Evolutionary conservation across 805 yeast species (phyloP).

Genomic region (Yamadazyma akitaensis): DNA sequence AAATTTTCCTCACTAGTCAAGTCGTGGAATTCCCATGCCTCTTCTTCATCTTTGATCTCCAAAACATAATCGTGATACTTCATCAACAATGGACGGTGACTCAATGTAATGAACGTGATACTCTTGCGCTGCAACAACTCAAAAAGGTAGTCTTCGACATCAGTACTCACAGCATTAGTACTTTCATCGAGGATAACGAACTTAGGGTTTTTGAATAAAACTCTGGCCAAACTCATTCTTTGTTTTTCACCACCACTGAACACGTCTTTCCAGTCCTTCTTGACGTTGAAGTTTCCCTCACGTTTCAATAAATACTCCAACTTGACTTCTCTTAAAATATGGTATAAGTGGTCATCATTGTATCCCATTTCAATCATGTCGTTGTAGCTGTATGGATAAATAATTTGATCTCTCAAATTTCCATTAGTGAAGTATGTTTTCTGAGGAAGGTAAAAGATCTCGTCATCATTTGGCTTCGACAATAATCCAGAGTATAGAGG

Average conservation of each 20-base stretch:
- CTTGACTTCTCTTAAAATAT: conserved; percentile 70
- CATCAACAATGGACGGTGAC: conserved; percentile 79
- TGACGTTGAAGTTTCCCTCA: conserved; percentile 52
- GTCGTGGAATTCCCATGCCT: conserved; percentile 56
- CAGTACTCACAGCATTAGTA: conserved; percentile 89
- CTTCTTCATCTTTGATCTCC: conserved; percentile 55
- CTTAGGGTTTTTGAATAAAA: conserved; percentile 73
- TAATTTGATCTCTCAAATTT: conserved; percentile 84
- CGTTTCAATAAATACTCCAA: conserved; percentile 76
- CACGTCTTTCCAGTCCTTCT: conserved; percentile 82
- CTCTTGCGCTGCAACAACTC: conserved; percentile 66
- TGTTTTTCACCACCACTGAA: conserved; percentile 96
- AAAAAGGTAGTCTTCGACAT: conserved; percentile 83
- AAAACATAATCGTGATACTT: conserved; percentile 79
- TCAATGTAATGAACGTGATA: conserved; percentile 75
- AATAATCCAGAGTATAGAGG: conserved; percentile 81
- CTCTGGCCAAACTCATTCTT: conserved; percentile 82
- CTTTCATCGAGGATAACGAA: conserved; percentile 88
- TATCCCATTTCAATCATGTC: conserved; percentile 73
- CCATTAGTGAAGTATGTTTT: conserved; percentile 81
- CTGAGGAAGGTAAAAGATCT: conserved; percentile 79
- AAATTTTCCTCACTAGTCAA: conserved; percentile 65
- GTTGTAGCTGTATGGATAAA: conserved; percentile 75
- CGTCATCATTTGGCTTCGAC: conserved; percentile 69
- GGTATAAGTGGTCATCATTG: conserved; percentile 65